Evolutionary conservation across 441 rosid genomes (phyloP), one percentile per base, ranked within the genome.

Genomic region (Oxalis stricta): DNA sequence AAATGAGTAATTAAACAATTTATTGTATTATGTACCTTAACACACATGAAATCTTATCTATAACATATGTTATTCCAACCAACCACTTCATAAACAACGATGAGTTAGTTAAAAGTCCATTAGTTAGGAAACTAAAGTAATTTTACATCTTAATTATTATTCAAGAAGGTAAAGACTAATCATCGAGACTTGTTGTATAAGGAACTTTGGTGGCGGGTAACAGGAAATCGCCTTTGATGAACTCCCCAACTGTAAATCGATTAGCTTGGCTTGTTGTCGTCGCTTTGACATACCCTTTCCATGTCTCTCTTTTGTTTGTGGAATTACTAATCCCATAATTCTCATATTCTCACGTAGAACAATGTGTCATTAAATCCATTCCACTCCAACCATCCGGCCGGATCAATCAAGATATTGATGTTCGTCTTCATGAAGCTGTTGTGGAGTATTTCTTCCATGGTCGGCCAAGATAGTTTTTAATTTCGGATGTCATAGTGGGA

Each of bases 401-500:
- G 52, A 19, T 50, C 42, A 8, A 50, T 15, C 3, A 20, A 14
- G n/a, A 4, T 13, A 5, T 17, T 46, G 13, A 58, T 16, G 52
- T 16, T 36, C 23, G 44, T 50, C 31, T 49, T 41, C 57, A 50
- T 44, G 20, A 18, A 7, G 51, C 36, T 0, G 63, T 58, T 14
- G 47, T 38, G 3, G 63, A 10, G 20, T 13, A 58, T 5, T 50
- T 41, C 32, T 35, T 58, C 52, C 63, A 58, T 0, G 52, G 63
- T 56, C 32, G 3, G 52, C 63, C 5, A 50, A 31, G 19, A 29
- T 50, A 1, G 52, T 44, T 10, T 16, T 10, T 11, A 37, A n/a
- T n/a, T n/a, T n/a, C n/a, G n/a, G n/a, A n/a, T n/a, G n/a, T n/a
- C n/a, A n/a, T n/a, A n/a, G n/a, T n/a, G n/a, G n/a, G n/a, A n/a